Conservation (phyloP, 164 flowering plant species). For the Piper betle region DNA sequence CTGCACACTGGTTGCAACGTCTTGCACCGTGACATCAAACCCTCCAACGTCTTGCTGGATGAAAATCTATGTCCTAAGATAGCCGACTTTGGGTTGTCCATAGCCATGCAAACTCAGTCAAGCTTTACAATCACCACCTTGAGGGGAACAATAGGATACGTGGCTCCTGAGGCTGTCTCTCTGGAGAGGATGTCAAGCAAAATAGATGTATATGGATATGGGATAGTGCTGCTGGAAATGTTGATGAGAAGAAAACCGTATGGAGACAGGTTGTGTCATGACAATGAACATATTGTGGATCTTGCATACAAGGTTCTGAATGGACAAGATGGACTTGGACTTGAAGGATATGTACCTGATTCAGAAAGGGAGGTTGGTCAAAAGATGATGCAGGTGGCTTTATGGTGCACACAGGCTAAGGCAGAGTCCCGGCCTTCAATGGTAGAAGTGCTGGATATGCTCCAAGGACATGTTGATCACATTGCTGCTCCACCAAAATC, state of each 20-base stretch:
- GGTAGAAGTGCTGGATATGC: conserved; percentile 5
- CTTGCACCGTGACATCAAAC: conserved; percentile 7
- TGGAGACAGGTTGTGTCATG: background rate
- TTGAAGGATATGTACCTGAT: background rate
- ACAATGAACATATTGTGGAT: conserved; percentile 1
- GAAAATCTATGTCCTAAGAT: conserved; percentile 6
- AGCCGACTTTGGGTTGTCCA: conserved; percentile 7
- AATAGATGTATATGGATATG: conserved; percentile 11
- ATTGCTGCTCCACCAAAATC: too few species aligned
- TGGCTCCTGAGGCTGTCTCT: conserved; percentile 3
- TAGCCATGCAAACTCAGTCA: background rate
- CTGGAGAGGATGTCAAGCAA: conserved; percentile 3
- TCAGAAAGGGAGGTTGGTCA: conserved; percentile 1
- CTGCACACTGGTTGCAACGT: conserved; percentile 2
- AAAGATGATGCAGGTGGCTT: conserved; percentile 5
- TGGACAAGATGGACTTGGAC: background rate
- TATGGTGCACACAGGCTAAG: conserved; percentile 5
- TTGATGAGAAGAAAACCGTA: conserved; percentile 3
- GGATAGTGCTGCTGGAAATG: conserved; percentile 7
- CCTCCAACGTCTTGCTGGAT: conserved; percentile 5
- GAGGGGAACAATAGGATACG: conserved; percentile 6
- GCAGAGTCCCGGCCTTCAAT: conserved; percentile 5
- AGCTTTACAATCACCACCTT: background rate
- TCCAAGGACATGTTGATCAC: too few species aligned
- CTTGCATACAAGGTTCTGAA: background rate